Evolutionary conservation across 371 early-diverging fungal species (phyloP).

Genomic region (Actinomucor elegans): DNA sequence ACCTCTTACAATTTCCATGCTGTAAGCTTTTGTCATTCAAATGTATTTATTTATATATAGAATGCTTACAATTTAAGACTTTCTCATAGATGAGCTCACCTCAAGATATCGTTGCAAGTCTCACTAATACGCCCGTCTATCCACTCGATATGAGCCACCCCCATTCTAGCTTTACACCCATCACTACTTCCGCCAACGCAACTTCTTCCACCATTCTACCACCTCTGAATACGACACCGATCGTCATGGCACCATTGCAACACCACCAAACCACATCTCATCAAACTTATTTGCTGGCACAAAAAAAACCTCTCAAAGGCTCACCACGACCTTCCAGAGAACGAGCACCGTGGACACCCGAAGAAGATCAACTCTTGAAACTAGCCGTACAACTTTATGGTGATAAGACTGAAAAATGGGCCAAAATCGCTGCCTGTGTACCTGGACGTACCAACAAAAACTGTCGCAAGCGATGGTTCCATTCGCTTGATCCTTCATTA

Average conservation of each 20-base stretch:
- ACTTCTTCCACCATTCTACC: constrained; percentile 8
- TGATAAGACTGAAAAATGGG: constrained; percentile 81
- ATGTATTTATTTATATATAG: background rate
- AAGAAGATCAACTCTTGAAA: constrained; percentile 71
- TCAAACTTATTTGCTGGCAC: constrained; percentile 21
- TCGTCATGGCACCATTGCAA: constrained; percentile 18
- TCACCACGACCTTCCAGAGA: constrained; percentile 20
- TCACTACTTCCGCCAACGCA: background rate
- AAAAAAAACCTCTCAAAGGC: constrained; percentile 16
- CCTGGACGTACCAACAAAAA: constrained; percentile 82
- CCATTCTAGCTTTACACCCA: background rate
- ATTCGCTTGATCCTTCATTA: constrained; percentile 75
- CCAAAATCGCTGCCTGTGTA: constrained; percentile 77
- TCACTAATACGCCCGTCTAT: constrained; percentile 9
- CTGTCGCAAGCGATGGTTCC: constrained; percentile 83
- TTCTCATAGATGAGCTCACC: constrained; percentile 15
- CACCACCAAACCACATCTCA: constrained; percentile 13
- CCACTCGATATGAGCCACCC: too few species aligned
- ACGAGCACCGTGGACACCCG: constrained; percentile 68
- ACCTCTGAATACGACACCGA: constrained; percentile 22
- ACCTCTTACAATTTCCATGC: constrained; percentile 10
- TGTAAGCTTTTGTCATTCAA: constrained; percentile 1
- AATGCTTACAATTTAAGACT: too few species aligned
- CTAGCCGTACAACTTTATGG: constrained; percentile 75
- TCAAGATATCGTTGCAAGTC: constrained; percentile 17